These are phyloP conservation scores for Crithidia acanthocephali DNA, from an alignment of 208 protist genomes.

Conservation along the genomic window DNA sequence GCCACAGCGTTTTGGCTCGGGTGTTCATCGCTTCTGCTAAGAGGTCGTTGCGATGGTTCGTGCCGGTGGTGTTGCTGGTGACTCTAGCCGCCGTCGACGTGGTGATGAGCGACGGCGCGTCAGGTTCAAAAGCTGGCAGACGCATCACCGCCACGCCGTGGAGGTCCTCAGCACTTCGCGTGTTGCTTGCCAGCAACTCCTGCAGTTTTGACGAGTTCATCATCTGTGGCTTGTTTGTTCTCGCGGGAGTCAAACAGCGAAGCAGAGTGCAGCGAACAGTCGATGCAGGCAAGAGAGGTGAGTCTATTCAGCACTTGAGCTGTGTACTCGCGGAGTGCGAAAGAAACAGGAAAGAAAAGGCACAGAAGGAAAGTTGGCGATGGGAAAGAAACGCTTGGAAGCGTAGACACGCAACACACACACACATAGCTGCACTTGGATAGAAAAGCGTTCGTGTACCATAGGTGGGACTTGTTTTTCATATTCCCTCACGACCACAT, in stretches of 20 bases:
- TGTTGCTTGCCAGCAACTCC: conserved; percentile 46
- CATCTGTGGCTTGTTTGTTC: not conserved
- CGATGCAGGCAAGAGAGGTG: no score
- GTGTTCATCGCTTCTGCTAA: conserved; percentile 29
- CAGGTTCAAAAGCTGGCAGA: conserved; percentile 18
- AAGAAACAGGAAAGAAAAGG: not conserved
- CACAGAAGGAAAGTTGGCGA: no score
- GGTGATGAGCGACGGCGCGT: not conserved
- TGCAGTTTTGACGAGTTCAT: conserved; percentile 10
- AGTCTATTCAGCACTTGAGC: no score
- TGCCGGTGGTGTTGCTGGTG: not conserved
- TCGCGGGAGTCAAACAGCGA: not conserved
- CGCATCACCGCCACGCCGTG: conserved; percentile 41
- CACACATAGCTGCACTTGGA: no score
- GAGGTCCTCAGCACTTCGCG: conserved; percentile 40
- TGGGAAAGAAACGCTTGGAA: no score
- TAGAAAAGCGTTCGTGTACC: no score
- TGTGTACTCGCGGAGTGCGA: not conserved
- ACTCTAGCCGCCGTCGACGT: not conserved
- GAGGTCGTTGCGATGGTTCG: not conserved
- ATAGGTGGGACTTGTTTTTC: no score
- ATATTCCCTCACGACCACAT: no score
- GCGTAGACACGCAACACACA: no score
- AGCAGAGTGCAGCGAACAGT: no score
- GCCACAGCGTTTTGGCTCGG: conserved; percentile 46